Percentiles rank a stretch among this genome's conserved stretches.
Conservation (phyloP, 768 basidiomycete genomes). For the Pholiota microspora region DNA sequence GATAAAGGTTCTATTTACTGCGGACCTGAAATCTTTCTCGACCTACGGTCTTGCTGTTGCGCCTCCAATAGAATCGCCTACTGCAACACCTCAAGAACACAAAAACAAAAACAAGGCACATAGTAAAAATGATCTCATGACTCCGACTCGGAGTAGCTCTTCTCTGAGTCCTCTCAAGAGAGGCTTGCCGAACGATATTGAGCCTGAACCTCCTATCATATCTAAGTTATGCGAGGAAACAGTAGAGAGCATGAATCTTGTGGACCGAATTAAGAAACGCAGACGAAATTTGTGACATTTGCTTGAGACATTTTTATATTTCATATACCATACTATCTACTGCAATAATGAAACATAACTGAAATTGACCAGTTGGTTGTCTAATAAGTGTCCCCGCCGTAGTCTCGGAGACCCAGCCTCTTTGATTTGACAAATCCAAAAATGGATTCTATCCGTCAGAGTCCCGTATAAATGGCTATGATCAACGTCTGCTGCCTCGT, state of each 20-base stretch:
- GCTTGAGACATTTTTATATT: too few relatives aligned
- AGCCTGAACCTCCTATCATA: background rate
- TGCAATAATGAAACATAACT: background rate
- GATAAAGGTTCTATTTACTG: constrained; percentile 76
- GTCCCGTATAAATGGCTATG: too few relatives aligned
- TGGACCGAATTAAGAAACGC: constrained; percentile 43
- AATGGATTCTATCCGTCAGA: too few relatives aligned
- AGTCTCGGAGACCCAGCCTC: too few relatives aligned
- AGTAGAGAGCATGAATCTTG: constrained; percentile 25
- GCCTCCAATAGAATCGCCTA: constrained; percentile 11
- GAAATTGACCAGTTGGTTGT: background rate
- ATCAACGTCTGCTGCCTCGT: too few relatives aligned
- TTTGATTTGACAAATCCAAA: too few relatives aligned
- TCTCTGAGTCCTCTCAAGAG: constrained; percentile 33
- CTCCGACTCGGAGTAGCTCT: too few relatives aligned
- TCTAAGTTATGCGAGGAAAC: constrained; percentile 5
- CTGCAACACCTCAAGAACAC: constrained; percentile 1
- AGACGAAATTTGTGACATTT: constrained; percentile 17
- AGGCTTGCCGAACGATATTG: too few relatives aligned
- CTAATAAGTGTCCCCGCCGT: too few relatives aligned
- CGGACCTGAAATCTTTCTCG: constrained; percentile 69
- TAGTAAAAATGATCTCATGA: too few relatives aligned
- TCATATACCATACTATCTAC: background rate
- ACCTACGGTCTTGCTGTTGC: constrained; percentile 46
- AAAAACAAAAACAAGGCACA: background rate